Percentiles rank a stretch among this genome's conserved stretches.
phyloP scores from a whole-genome alignment of 1,284 basidiomycete genomes.

The Ceratobasidium papillatum region DNA sequence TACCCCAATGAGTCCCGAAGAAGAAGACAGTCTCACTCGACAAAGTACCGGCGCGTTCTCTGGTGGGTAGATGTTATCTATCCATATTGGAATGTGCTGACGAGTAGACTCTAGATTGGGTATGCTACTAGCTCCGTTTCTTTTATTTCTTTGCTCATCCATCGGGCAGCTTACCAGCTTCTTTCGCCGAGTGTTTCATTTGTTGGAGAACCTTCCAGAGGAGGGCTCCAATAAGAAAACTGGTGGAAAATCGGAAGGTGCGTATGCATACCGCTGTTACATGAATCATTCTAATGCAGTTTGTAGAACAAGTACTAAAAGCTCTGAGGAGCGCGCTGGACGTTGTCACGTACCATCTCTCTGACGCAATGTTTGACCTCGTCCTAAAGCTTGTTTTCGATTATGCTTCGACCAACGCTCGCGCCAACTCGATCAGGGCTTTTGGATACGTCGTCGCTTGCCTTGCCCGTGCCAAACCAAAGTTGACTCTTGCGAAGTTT shows the following conservation, averaged over 20 bases:
- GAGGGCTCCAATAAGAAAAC: conserved; percentile 70
- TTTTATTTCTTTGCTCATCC: not conserved
- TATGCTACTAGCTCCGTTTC: not conserved
- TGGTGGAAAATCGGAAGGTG: conserved; percentile 54
- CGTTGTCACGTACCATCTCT: conserved; percentile 87
- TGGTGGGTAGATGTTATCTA: conserved; percentile 56
- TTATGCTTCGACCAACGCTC: conserved; percentile 86
- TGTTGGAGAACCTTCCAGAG: conserved; percentile 95
- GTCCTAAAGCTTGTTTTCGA: conserved; percentile 86
- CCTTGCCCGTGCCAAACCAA: conserved; percentile 81
- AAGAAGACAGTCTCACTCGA: conserved; percentile 76
- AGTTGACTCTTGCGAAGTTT: conserved; percentile 81
- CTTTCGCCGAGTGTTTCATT: conserved; percentile 82
- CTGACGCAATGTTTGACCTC: conserved; percentile 86
- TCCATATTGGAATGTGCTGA: conserved; percentile 36
- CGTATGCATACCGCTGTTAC: not conserved
- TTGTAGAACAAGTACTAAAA: conserved; percentile 79
- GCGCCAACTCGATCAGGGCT: conserved; percentile 88
- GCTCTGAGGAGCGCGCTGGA: conserved; percentile 86
- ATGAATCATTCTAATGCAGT: conserved; percentile 46
- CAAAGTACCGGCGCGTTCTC: conserved; percentile 84
- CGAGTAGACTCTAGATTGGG: not conserved
- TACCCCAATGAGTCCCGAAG: conserved; percentile 68
- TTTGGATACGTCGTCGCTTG: conserved; percentile 91
- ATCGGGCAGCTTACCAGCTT: conserved; percentile 90